These are phyloP conservation scores for Podila epicladia DNA, from an alignment of 192 early-diverging fungal species.

Conservation along the genomic window DNA sequence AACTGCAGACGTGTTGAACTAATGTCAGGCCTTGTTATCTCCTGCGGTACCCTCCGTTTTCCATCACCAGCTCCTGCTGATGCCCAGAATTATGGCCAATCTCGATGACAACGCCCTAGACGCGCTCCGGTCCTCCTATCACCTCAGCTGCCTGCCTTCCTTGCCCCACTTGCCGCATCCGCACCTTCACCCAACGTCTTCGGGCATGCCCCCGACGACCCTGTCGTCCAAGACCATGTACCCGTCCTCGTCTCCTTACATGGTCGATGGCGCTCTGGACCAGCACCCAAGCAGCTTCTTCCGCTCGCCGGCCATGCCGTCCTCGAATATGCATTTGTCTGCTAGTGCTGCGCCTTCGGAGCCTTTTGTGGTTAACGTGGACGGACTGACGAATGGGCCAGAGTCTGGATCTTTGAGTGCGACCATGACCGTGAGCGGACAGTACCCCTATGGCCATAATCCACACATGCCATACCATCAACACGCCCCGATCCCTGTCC, in stretches of 20 bases:
- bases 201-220: neutral
- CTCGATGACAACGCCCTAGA: conserved; percentile 19
- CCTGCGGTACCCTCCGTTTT: too few relatives aligned
- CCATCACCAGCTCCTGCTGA: conserved; percentile 11
- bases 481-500: neutral
- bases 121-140: conserved; percentile 20
- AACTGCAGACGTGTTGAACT: neutral
- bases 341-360: neutral
- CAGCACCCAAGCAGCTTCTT: neutral
- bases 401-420: neutral
- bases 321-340: neutral
- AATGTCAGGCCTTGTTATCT: neutral
- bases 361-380: neutral
- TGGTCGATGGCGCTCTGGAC: neutral
- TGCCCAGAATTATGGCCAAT: conserved; percentile 39
- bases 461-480: neutral
- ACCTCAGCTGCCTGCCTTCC: conserved; percentile 12
- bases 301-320: neutral
- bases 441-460: neutral
- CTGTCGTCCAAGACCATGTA: neutral
- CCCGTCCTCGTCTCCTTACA: neutral
- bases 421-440: neutral
- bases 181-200: neutral
- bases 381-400: neutral
- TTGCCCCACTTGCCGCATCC: neutral